phyloP scores from a whole-genome alignment of 805 yeast genomes.

The Wickerhamiella sorbophila region DNA sequence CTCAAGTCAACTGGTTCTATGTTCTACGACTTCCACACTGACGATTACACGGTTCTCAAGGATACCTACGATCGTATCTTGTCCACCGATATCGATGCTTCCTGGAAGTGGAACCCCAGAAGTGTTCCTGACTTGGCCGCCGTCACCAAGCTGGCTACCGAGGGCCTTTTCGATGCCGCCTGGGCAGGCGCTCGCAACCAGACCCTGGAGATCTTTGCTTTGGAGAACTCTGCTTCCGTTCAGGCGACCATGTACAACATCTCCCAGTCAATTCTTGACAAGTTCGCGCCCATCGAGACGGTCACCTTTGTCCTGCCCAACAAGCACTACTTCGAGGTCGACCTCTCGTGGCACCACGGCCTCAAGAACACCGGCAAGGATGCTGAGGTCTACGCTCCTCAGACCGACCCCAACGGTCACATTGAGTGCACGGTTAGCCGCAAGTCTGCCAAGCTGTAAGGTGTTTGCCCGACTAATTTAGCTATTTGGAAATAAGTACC shows the following conservation, averaged over 20 bases:
- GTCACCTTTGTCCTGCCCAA: slow-evolving; percentile 76
- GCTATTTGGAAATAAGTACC: too few species aligned
- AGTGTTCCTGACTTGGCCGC: slow-evolving; percentile 21
- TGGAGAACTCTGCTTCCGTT: slow-evolving; percentile 82
- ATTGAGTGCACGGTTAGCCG: slow-evolving; percentile 80
- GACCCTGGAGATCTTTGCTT: slow-evolving; percentile 66
- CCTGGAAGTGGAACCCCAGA: slow-evolving; percentile 50
- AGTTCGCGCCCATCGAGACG: slow-evolving; percentile 40
- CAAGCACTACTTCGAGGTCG: slow-evolving; percentile 76
- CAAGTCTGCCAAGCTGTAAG: slow-evolving; percentile 39
- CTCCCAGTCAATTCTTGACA: slow-evolving; percentile 54
- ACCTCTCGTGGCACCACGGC: slow-evolving; percentile 71
- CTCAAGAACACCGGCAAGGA: slow-evolving; percentile 44
- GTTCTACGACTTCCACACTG: slow-evolving; percentile 74
- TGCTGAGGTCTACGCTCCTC: slow-evolving; percentile 74
- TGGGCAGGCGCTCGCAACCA: slow-evolving; percentile 48
- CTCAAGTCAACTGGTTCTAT: slow-evolving; percentile 84
- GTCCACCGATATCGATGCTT: slow-evolving; percentile 70
- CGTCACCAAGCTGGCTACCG: slow-evolving; percentile 17
- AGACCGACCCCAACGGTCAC: slow-evolving; percentile 82
- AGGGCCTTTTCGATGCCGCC: slow-evolving; percentile 49
- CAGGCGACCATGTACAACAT: slow-evolving; percentile 96
- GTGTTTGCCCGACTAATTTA: too few species aligned
- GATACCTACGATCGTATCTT: slow-evolving; percentile 77
- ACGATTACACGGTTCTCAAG: slow-evolving; percentile 77